phyloP scores from a whole-genome alignment of 2,329 filamentous ascomycete genomes.

The Talaromyces sp. region DNA sequence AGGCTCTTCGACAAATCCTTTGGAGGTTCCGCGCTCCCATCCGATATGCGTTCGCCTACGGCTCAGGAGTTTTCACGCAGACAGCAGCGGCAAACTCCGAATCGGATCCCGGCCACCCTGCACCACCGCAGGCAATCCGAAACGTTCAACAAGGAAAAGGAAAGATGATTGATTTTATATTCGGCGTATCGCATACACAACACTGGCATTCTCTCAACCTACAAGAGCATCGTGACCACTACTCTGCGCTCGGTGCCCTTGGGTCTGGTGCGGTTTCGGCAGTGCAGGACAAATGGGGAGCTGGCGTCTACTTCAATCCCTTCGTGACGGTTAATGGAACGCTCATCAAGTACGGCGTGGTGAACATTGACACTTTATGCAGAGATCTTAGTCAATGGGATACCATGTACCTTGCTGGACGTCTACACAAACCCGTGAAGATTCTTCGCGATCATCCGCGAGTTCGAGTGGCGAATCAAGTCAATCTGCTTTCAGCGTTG shows the following conservation, averaged over 20 bases:
- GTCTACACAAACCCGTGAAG: slow-evolving; percentile 95
- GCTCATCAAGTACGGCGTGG: slow-evolving; percentile 96
- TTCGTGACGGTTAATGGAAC: slow-evolving; percentile 93
- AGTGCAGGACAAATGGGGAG: slow-evolving; percentile 83
- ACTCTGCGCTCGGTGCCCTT: slow-evolving; percentile 77
- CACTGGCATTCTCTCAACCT: slow-evolving; percentile 97
- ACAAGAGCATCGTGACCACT: slow-evolving; percentile 82
- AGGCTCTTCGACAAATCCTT: slow-evolving; percentile 78
- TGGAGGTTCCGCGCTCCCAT: slow-evolving; percentile 93
- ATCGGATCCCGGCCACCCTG: slow-evolving; percentile 61
- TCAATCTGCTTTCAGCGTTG: slow-evolving; percentile 88
- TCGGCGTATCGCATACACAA: slow-evolving; percentile 88
- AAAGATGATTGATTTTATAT: slow-evolving; percentile 98
- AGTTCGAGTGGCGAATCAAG: slow-evolving; percentile 90
- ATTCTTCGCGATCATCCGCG: slow-evolving; percentile 91
- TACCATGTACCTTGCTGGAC: slow-evolving; percentile 91
- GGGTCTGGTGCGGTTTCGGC: slow-evolving; percentile 81
- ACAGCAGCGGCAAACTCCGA: slow-evolving; percentile 44
- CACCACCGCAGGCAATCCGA: slow-evolving; percentile 73
- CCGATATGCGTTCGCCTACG: slow-evolving; percentile 94
- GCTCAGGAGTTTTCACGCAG: slow-evolving; percentile 93
- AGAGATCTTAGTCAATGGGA: slow-evolving; percentile 86
- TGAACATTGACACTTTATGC: slow-evolving; percentile 86
- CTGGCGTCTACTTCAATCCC: slow-evolving; percentile 96
- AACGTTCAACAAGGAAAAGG: slow-evolving; percentile 82